Conservation (phyloP, 1,139 yeast genomes). For the Yamadazyma buinensis region DNA sequence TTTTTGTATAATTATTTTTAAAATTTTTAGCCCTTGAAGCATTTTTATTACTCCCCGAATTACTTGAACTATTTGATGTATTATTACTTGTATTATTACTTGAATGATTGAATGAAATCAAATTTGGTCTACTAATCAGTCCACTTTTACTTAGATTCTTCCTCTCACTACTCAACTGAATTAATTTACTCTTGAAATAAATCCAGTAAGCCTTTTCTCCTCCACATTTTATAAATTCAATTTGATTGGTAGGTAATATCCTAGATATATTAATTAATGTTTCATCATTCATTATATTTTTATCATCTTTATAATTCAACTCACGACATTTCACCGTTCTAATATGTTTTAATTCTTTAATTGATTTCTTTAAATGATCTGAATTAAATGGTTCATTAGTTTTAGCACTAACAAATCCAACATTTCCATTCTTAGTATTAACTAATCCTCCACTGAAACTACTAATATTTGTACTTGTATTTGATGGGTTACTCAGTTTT, state of each 20-base stretch:
- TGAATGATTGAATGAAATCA: no score
- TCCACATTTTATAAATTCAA: constrained; percentile 44
- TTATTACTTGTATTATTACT: no score
- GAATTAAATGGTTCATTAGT: constrained; percentile 15
- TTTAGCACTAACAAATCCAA: constrained; percentile 16
- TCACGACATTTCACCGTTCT: constrained; percentile 44
- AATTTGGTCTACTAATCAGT: no score
- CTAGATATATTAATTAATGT: constrained; percentile 54
- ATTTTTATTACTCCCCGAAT: no score
- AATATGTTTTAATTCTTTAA: constrained; percentile 39
- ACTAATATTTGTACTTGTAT: not conserved
- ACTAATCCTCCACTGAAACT: not conserved
- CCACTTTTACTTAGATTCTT: no score
- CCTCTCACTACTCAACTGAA: constrained; percentile 31
- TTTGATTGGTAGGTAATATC: constrained; percentile 49
- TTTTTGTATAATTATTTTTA: not conserved
- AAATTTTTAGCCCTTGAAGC: no score
- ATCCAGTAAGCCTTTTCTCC: constrained; percentile 46
- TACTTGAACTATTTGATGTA: no score
- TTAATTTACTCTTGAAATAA: constrained; percentile 43
- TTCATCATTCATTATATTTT: constrained; percentile 44
- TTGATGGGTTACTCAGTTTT: not conserved
- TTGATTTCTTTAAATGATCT: constrained; percentile 31
- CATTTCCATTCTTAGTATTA: not conserved
- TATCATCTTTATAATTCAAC: constrained; percentile 33